Conservation (phyloP, 1,284 basidiomycete genomes). For the Cutaneotrichosporon daszewskae region DNA sequence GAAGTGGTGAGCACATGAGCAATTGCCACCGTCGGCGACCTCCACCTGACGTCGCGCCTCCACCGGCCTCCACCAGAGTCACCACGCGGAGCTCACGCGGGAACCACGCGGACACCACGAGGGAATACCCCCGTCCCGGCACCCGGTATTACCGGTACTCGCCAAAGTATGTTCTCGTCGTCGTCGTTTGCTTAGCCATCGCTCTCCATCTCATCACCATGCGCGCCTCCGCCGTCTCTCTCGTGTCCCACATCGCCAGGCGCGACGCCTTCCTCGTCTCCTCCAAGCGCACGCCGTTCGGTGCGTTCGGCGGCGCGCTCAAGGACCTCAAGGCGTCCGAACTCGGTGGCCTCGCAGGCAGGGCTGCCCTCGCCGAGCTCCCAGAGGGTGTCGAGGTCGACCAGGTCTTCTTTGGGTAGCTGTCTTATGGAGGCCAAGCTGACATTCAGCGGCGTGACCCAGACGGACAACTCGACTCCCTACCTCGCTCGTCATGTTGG, state of each 20-base stretch:
- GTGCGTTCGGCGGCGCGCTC: conserved; percentile 53
- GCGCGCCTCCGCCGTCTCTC: conserved; percentile 7
- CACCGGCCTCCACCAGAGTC: neutral
- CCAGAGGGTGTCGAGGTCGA: conserved; percentile 49
- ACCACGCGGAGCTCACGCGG: neutral
- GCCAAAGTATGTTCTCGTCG: too few relatives aligned
- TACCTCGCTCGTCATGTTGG: conserved; percentile 56
- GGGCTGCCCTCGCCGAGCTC: conserved; percentile 52
- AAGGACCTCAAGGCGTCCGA: conserved; percentile 49
- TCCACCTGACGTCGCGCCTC: neutral
- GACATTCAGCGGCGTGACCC: conserved; percentile 43
- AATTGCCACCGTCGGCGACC: neutral
- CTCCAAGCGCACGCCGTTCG: conserved; percentile 53
- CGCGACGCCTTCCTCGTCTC: conserved; percentile 41
- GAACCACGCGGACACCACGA: neutral
- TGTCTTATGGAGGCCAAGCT: conserved; percentile 1
- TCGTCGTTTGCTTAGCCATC: neutral
- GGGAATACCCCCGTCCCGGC: too few relatives aligned
- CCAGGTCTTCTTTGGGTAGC: conserved; percentile 51
- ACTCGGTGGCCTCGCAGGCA: conserved; percentile 52
- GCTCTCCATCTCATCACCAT: conserved; percentile 6
- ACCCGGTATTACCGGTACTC: too few relatives aligned
- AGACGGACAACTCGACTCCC: conserved; percentile 51
- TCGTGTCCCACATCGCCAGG: conserved; percentile 11
- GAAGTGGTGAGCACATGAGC: too few relatives aligned